Base-by-base conservation (phyloP, 805 yeast genomes). In the Dipodascus geniculatus region DNA sequence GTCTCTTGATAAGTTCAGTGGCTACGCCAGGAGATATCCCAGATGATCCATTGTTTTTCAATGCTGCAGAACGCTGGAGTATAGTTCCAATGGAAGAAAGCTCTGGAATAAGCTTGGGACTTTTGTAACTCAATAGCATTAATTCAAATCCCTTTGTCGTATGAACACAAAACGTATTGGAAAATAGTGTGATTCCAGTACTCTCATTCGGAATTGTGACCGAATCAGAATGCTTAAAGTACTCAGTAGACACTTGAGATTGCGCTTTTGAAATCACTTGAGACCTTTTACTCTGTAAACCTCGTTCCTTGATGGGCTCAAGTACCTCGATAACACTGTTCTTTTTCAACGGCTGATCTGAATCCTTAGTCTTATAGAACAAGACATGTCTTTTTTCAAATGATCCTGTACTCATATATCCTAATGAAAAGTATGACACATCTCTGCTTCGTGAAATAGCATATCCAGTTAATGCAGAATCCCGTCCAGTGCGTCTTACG, bases 121-220 rank as follows among this genome's bases (percentile, higher is more conserved):
- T 69, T 28, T 80, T 73, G 48, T 78, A 77, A 55, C 82, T 82
- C 51, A 85, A 71, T 3, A 83, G 77, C 59, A 81, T 71, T 24
- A 84, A 74, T 56, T 85, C 83, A 58, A 83, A 81, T 0, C 90
- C 90, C 60, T 79, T 77, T 17, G 76, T 69, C 0, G 88, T 76
- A 61, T 83, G 85, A 0, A 83, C 77, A 0, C 87, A 80, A 64
- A 86, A 76, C 51, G 86, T 75, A 20, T 80, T 78, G 56, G 81
- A 79, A 68, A 87, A 81, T 1, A 84, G 71, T 0, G 85, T 78
- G 19, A 85, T 68, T 1, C 81, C 83, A 55, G 65, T 71, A 51
- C 85, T 75, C 51, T 83, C 90, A 1, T 78, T 75, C 28, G 76
- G 76, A 22, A 77, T 69, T 55, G 71, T 74, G 57, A 82, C 75